These are phyloP conservation scores for Lachnellula hyalina DNA, from an alignment of 2,329 filamentous ascomycete genomes.

Conservation along the genomic window DNA sequence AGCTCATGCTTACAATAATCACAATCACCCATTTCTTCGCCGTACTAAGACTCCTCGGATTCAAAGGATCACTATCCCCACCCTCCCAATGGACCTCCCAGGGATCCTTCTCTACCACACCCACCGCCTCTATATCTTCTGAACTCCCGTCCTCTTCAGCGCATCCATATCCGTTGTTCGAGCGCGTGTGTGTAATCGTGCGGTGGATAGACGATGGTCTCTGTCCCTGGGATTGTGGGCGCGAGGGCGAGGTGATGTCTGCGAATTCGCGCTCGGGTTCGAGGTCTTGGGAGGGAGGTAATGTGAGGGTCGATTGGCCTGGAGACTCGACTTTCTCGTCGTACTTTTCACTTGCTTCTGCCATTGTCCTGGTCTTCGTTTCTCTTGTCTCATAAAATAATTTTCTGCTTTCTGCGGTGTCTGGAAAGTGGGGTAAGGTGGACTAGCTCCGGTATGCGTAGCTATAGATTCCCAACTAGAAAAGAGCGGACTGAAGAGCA, in stretches of 20 bases:
- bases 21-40: conserved; percentile 77
- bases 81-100: conserved; percentile 74
- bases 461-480: no score
- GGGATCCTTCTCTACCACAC: conserved; percentile 34
- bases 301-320: background rate
- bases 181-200: conserved; percentile 19
- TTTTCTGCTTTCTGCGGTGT: background rate
- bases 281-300: background rate
- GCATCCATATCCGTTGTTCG: conserved; percentile 32
- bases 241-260: conserved; percentile 14
- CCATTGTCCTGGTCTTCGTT: background rate
- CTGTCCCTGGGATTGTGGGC: conserved; percentile 4
- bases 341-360: background rate
- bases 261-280: conserved; percentile 16
- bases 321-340: conserved; percentile 2
- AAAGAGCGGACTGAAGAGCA: no score
- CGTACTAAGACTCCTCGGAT: conserved; percentile 63
- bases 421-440: no score
- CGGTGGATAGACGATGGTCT: conserved; percentile 3
- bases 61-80: conserved; percentile 64
- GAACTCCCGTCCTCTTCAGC: conserved; percentile 17
- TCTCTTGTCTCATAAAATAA: background rate
- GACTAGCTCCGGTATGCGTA: no score
- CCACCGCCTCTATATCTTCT: conserved; percentile 18
- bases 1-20: conserved; percentile 65